Conservation (phyloP, 495 filamentous ascomycete genomes). For the Oidiodendron maius region DNA sequence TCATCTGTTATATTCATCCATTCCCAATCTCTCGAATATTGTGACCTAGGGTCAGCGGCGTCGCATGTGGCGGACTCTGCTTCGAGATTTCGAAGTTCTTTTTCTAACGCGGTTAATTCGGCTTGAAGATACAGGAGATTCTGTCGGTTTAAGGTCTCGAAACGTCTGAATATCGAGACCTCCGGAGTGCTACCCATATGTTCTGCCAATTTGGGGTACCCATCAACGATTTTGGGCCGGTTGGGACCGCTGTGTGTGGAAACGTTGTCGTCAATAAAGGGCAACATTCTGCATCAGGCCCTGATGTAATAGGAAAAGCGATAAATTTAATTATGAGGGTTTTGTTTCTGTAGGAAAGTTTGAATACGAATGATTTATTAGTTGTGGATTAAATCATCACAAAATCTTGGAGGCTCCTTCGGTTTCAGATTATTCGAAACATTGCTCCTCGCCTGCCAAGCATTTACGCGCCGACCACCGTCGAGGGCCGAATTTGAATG, state of each 20-base stretch:
- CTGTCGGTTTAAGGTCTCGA: conserved; percentile 24
- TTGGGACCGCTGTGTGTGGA: background rate
- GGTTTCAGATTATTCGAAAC: conserved; percentile 1
- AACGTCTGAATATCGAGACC: conserved; percentile 23
- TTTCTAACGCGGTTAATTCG: conserved; percentile 23
- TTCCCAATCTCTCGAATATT: background rate
- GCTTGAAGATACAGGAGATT: conserved; percentile 31
- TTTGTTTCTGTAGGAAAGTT: background rate
- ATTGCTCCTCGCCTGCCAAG: background rate
- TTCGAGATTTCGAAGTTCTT: background rate
- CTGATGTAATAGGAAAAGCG: background rate
- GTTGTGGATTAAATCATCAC: background rate
- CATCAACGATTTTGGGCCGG: background rate
- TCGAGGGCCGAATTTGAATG: too few species aligned
- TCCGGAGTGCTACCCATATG: background rate
- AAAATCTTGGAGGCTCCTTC: background rate
- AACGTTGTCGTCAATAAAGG: background rate
- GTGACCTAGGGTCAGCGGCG: background rate
- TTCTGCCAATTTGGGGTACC: background rate
- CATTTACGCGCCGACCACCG: background rate
- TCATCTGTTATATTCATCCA: background rate
- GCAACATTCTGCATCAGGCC: background rate
- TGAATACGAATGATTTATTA: background rate
- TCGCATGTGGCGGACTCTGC: background rate
- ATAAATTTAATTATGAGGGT: background rate